These are phyloP conservation scores for Vachellia collinsii DNA, from an alignment of 306 rosid genomes.

Conservation along the genomic window DNA sequence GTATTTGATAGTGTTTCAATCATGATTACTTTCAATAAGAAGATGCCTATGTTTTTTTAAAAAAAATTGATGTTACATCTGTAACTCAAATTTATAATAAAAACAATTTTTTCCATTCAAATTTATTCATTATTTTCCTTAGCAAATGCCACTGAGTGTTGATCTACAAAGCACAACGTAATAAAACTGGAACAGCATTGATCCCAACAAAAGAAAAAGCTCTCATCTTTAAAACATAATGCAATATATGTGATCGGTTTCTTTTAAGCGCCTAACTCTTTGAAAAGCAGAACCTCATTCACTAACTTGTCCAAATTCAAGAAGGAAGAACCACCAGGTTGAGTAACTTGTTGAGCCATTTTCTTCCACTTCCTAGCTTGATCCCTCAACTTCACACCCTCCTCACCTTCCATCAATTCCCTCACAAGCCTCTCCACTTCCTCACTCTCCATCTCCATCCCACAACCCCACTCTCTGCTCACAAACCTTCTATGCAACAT, in stretches of 20 bases:
- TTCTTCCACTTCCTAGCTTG: slow-evolving; percentile 44
- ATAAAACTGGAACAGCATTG: not conserved
- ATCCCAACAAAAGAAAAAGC: not conserved
- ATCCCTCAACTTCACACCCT: slow-evolving; percentile 48
- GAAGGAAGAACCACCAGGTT: slow-evolving; percentile 38
- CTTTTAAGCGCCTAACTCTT: slow-evolving; percentile 15
- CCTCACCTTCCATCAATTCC: slow-evolving; percentile 49
- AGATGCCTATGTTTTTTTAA: too few species aligned
- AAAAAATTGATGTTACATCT: too few species aligned
- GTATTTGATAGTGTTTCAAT: too few species aligned
- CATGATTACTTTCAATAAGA: too few species aligned
- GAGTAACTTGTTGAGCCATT: slow-evolving; percentile 41
- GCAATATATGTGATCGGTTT: slow-evolving; percentile 8
- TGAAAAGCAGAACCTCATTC: slow-evolving; percentile 28
- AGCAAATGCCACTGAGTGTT: too few species aligned
- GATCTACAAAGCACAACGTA: not conserved
- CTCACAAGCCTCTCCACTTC: slow-evolving; percentile 51
- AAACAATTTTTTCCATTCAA: too few species aligned
- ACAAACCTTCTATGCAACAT: slow-evolving; percentile 31
- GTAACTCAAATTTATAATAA: too few species aligned
- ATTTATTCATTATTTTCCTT: too few species aligned
- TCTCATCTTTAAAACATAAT: not conserved
- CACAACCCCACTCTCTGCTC: slow-evolving; percentile 53
- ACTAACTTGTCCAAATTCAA: slow-evolving; percentile 46
- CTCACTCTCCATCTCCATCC: slow-evolving; percentile 45